A percentile compares a stretch with the other conserved stretches of the same genome.
Conservation (phyloP, 495 filamentous ascomycete genomes). For the Xylaria flabelliformis region DNA sequence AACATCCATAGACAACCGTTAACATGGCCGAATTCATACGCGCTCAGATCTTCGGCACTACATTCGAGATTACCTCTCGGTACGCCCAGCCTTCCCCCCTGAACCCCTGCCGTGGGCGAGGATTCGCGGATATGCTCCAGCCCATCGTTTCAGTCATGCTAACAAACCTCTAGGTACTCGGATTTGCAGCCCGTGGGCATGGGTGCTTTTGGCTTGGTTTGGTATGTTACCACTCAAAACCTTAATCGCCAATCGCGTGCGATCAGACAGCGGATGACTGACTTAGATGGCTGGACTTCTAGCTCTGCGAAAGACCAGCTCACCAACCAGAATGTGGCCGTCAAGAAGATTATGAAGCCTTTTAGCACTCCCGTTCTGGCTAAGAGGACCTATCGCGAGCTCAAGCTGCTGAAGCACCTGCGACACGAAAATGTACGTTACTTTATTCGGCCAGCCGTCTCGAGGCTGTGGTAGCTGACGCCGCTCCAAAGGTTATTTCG, state of each 20-base stretch:
- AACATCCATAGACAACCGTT: constrained; percentile 35
- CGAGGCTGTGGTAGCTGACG: constrained; percentile 13
- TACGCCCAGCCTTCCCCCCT: constrained; percentile 49
- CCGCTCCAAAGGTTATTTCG: constrained; percentile 78
- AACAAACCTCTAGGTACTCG: constrained; percentile 72
- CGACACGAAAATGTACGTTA: constrained; percentile 89
- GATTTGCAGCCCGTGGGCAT: constrained; percentile 98
- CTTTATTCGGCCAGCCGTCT: background rate
- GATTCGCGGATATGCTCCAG: background rate
- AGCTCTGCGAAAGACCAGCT: constrained; percentile 98
- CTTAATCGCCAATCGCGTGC: constrained; percentile 8
- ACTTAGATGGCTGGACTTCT: constrained; percentile 31
- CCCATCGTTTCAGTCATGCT: constrained; percentile 20
- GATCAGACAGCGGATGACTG: constrained; percentile 31
- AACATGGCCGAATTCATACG: constrained; percentile 98
- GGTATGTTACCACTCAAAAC: constrained; percentile 62
- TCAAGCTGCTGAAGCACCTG: constrained; percentile 96
- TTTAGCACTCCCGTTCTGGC: constrained; percentile 98
- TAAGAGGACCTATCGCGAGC: constrained; percentile 94
- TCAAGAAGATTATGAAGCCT: constrained; percentile 99
- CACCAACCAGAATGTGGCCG: constrained; percentile 90
- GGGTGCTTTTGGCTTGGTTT: constrained; percentile 98
- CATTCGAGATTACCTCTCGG: constrained; percentile 99
- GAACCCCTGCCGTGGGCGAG: background rate
- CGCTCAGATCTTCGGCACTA: constrained; percentile 98